These are phyloP conservation scores for Camellia oleifera DNA, from an alignment of 179 eudicot species.

Conservation along the genomic window DNA sequence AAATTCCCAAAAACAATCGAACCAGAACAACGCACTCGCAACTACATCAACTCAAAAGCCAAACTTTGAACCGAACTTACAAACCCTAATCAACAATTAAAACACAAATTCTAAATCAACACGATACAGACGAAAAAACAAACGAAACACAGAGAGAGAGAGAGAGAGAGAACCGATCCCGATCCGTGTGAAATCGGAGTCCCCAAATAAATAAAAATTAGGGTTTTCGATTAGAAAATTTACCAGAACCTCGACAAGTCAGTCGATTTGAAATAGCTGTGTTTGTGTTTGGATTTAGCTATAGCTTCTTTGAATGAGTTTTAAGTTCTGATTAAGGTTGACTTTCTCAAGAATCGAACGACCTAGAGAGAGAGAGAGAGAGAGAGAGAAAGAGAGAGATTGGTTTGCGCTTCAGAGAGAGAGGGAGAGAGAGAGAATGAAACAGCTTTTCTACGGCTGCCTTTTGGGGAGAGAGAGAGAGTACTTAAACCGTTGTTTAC, in stretches of 20 bases:
- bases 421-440: neutral
- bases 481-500: neutral
- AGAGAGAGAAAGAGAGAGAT: neutral
- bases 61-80: neutral
- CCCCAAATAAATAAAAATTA: neutral
- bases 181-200: neutral
- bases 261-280: neutral
- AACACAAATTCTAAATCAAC: neutral
- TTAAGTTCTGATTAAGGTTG: neutral
- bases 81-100: neutral
- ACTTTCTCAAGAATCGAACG: neutral
- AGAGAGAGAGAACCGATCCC: neutral
- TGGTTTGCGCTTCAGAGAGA: neutral
- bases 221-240: neutral
- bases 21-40: neutral
- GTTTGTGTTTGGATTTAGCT: neutral
- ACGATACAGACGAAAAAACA: neutral
- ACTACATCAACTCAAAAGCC: neutral
- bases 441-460: neutral
- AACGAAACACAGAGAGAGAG: neutral
- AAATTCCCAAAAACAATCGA: neutral
- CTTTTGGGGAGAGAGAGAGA: neutral
- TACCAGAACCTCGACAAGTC: slow-evolving; percentile 8
- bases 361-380: neutral
- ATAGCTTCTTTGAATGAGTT: neutral